phyloP scores from a whole-genome alignment of 805 yeast genomes.

The Metschnikowia gelsemii region DNA sequence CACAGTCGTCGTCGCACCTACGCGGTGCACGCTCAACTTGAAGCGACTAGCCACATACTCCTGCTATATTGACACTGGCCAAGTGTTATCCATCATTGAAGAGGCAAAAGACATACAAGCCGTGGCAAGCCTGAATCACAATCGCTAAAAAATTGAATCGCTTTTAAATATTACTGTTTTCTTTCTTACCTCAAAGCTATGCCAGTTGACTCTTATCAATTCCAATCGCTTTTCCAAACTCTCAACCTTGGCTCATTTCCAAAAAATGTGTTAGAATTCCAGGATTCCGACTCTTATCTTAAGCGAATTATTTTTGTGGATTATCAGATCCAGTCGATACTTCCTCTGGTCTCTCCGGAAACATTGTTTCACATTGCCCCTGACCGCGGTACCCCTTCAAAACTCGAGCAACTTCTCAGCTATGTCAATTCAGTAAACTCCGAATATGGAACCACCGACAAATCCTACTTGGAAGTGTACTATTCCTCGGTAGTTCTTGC shows the following conservation, averaged over 20 bases:
- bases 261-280: slow-evolving; percentile 30
- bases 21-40: too few relatives aligned
- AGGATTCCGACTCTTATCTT: slow-evolving; percentile 34
- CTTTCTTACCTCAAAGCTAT: not conserved
- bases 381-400: slow-evolving; percentile 18
- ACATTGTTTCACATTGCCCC: slow-evolving; percentile 10
- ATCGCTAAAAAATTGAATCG: not conserved
- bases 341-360: slow-evolving; percentile 28
- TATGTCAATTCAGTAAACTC: slow-evolving; percentile 28
- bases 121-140: not conserved
- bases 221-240: slow-evolving; percentile 28
- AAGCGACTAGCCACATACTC: too few relatives aligned
- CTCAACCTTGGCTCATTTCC: slow-evolving; percentile 42
- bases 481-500: slow-evolving; percentile 34
- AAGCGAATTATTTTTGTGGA: slow-evolving; percentile 38
- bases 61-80: not conserved
- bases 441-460: slow-evolving; percentile 25
- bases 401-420: slow-evolving; percentile 27
- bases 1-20: slow-evolving; percentile 1
- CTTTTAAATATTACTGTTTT: not conserved
- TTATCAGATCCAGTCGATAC: slow-evolving; percentile 35
- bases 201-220: slow-evolving; percentile 10
- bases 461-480: slow-evolving; percentile 31
- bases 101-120: not conserved
- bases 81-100: not conserved